Conservation (phyloP, 2,329 filamentous ascomycete genomes). For the Hypoxylon sp. region DNA sequence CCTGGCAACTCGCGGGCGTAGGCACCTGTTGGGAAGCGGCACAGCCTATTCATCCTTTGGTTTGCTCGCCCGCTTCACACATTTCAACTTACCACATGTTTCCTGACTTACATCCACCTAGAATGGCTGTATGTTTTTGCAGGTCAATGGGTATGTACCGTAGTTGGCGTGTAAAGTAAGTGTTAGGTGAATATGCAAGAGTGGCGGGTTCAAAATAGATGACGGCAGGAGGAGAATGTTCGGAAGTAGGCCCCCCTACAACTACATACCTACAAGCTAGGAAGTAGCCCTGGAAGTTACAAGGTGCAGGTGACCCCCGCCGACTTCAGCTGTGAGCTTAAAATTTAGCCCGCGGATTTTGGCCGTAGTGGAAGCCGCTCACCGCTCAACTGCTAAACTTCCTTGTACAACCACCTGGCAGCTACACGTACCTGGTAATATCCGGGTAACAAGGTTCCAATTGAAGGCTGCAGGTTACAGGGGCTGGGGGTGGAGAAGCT, state of each 20-base stretch:
- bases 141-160: not conserved
- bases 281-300: too few species aligned
- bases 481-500: conserved; percentile 5
- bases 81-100: not conserved
- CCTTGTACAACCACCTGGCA: not conserved
- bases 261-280: too few species aligned
- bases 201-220: not conserved
- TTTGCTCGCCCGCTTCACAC: not conserved
- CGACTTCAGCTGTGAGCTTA: not conserved
- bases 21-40: not conserved
- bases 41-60: not conserved
- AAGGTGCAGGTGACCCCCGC: too few species aligned
- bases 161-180: too few species aligned
- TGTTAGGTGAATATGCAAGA: not conserved
- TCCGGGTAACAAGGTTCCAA: too few species aligned
- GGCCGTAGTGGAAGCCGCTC: not conserved
- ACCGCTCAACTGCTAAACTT: conserved; percentile 14
- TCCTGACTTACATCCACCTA: not conserved
- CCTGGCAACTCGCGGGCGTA: not conserved
- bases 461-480: too few species aligned
- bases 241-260: not conserved
- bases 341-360: not conserved
- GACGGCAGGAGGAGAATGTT: not conserved
- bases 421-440: too few species aligned
- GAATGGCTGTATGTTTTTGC: not conserved